phyloP scores from a whole-genome alignment of 164 flowering plant genomes.

The Magnolia sinica region DNA sequence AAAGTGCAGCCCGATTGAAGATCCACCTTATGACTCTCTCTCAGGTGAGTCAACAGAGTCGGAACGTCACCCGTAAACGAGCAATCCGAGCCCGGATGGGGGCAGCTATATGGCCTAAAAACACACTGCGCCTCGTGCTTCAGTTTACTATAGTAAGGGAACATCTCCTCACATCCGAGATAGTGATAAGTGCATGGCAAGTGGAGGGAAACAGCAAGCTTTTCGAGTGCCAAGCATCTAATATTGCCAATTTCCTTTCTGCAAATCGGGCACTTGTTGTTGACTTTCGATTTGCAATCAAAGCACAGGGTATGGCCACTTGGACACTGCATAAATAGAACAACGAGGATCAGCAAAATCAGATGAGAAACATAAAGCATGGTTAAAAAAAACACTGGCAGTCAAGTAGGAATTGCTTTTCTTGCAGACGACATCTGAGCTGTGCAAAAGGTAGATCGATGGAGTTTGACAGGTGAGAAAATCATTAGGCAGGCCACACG shows the following conservation, averaged over 20 bases:
- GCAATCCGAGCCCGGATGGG: constrained; percentile 29
- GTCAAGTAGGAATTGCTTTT: background rate
- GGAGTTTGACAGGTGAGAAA: background rate
- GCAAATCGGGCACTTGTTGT: constrained; percentile 28
- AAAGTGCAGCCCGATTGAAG: constrained; percentile 25
- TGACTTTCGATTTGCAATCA: constrained; percentile 24
- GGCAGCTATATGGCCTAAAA: constrained; percentile 28
- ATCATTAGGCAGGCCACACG: too few relatives aligned
- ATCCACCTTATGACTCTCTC: constrained; percentile 27
- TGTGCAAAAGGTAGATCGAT: background rate
- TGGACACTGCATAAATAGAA: constrained; percentile 25
- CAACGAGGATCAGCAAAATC: background rate
- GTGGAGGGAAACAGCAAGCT: constrained; percentile 21
- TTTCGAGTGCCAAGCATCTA: constrained; percentile 28
- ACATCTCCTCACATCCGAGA: constrained; percentile 25
- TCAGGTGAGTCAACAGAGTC: constrained; percentile 22
- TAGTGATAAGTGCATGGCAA: constrained; percentile 22
- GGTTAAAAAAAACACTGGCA: background rate
- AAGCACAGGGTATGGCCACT: constrained; percentile 29
- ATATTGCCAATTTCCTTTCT: constrained; percentile 31
- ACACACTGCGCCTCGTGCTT: constrained; percentile 26
- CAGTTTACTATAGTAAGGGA: constrained; percentile 26
- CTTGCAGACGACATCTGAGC: background rate
- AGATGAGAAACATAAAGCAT: background rate
- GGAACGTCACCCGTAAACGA: constrained; percentile 21